Conservation (phyloP, 2,329 filamentous ascomycete species). For the Aspergillus sp. region DNA sequence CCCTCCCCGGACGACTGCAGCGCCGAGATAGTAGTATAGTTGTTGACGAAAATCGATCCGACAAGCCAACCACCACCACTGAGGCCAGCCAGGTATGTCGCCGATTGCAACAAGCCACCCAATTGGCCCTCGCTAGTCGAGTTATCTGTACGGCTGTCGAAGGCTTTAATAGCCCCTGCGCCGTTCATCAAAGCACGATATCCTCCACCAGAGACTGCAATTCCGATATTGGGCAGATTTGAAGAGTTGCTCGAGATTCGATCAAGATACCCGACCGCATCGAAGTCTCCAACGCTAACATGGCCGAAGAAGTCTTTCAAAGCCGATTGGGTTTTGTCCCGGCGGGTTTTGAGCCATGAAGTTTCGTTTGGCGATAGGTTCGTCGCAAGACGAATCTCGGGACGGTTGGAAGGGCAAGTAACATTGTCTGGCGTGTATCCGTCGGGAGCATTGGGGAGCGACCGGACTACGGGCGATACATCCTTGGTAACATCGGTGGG, state of each 20-base stretch:
- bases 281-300: constrained; percentile 71
- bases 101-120: constrained; percentile 71
- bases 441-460: constrained; percentile 58
- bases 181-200: constrained; percentile 81
- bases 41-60: constrained; percentile 73
- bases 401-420: constrained; percentile 68
- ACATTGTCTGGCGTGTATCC: constrained; percentile 71
- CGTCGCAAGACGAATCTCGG: constrained; percentile 65
- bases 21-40: constrained; percentile 66
- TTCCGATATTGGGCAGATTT: constrained; percentile 18
- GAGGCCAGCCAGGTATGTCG: constrained; percentile 76
- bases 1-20: constrained; percentile 49
- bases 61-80: constrained; percentile 83
- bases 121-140: constrained; percentile 45
- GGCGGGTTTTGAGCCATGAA: constrained; percentile 70
- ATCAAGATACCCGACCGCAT: constrained; percentile 70
- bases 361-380: constrained; percentile 68
- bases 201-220: constrained; percentile 67
- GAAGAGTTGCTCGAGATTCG: constrained; percentile 31
- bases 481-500: constrained; percentile 3
- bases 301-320: constrained; percentile 70
- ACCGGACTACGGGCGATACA: constrained; percentile 29
- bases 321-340: constrained; percentile 71
- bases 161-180: constrained; percentile 73
- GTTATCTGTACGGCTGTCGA: constrained; percentile 68